Percentiles rank a stretch among this genome's conserved stretches.
Evolutionary conservation across 1,139 yeast species (phyloP).

Genomic region (Ogataea hybrid): DNA sequence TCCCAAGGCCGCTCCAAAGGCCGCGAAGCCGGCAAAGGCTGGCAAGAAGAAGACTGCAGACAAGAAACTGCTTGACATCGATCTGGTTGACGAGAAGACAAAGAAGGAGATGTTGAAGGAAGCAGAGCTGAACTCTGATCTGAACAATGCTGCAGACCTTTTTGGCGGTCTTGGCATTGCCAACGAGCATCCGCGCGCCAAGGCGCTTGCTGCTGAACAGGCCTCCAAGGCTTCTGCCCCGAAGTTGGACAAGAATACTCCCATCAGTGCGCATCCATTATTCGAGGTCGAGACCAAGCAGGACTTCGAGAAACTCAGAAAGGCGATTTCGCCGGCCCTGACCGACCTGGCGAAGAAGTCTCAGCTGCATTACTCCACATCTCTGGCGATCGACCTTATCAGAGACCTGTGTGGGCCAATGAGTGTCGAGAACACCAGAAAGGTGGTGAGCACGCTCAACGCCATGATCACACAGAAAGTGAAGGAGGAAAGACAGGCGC

Average conservation of each 20-base stretch:
- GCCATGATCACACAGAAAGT: constrained; percentile 84
- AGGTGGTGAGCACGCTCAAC: constrained; percentile 80
- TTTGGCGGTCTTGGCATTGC: constrained; percentile 83
- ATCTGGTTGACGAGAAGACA: constrained; percentile 61
- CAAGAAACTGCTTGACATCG: constrained; percentile 50
- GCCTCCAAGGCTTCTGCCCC: constrained; percentile 42
- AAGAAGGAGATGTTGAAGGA: constrained; percentile 70
- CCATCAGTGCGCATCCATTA: constrained; percentile 70
- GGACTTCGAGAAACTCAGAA: constrained; percentile 83
- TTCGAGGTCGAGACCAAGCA: constrained; percentile 78
- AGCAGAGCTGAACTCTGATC: constrained; percentile 81
- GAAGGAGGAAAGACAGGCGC: constrained; percentile 82
- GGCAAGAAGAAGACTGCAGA: constrained; percentile 31
- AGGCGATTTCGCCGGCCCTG: constrained; percentile 68
- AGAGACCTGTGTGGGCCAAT: constrained; percentile 84
- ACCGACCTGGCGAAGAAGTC: constrained; percentile 63
- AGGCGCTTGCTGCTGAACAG: constrained; percentile 45
- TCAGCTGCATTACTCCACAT: constrained; percentile 65
- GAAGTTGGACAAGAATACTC: constrained; percentile 59
- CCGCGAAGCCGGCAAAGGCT: constrained; percentile 20
- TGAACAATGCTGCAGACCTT: constrained; percentile 89
- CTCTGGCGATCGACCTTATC: constrained; percentile 79
- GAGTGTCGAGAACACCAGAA: constrained; percentile 77
- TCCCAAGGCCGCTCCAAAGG: constrained; percentile 28
- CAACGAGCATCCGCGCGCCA: constrained; percentile 70